Conservation (phyloP, 495 filamentous ascomycete species). For the Tuber indicum region DNA sequence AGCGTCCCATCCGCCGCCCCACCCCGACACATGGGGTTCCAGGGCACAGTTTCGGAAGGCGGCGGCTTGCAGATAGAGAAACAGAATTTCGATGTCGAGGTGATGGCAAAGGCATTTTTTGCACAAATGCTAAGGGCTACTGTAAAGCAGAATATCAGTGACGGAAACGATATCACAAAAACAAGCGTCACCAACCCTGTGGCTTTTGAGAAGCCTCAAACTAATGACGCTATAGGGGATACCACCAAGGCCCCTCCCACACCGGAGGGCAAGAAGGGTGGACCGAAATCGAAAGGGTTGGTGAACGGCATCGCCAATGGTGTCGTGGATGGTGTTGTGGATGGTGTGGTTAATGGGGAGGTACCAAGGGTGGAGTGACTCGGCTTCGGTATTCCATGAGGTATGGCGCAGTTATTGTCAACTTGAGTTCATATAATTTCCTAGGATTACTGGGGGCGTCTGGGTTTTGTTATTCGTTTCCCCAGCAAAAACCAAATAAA, state of each 20-base stretch:
- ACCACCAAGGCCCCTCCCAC: neutral
- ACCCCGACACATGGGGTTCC: constrained; percentile 11
- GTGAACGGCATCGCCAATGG: neutral
- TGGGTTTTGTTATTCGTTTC: neutral
- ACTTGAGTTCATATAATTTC: neutral
- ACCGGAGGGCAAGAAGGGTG: neutral
- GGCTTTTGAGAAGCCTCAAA: neutral
- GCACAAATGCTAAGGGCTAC: neutral
- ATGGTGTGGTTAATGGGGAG: neutral
- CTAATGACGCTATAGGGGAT: neutral
- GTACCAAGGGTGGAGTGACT: neutral
- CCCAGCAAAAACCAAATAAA: neutral
- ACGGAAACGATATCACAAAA: neutral
- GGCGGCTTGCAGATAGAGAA: constrained; percentile 10
- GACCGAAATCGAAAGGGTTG: neutral
- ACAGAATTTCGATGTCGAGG: constrained; percentile 12
- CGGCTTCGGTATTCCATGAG: neutral
- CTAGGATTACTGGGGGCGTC: neutral
- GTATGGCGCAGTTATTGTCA: neutral
- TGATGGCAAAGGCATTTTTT: constrained; percentile 9
- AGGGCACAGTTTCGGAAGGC: constrained; percentile 13
- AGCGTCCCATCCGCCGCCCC: neutral
- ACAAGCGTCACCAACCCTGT: neutral
- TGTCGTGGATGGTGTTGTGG: neutral
- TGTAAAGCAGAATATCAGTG: neutral